Evolutionary conservation across 495 filamentous ascomycete species (phyloP), one percentile per base, ranked within the genome.

Genomic region (Penicillium canescens): DNA sequence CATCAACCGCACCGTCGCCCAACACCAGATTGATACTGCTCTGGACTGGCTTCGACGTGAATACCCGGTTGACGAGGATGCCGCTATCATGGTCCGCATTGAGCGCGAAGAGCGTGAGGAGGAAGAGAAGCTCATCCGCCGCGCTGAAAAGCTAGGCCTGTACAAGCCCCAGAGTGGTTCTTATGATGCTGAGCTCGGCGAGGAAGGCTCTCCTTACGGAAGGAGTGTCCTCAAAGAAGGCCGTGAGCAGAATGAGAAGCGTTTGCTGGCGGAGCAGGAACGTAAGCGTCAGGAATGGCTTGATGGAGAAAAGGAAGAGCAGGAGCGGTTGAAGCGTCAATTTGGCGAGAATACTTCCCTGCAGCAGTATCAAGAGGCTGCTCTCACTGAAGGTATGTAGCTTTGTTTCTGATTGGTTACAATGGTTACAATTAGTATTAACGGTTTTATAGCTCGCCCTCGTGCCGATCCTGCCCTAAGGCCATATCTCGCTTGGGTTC

Each of bases 41-140:
- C 70, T 96, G 45, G 62, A 73, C 41, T 95, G 88, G 70, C 78
- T 96, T 8, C 85, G 92, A 23, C 63, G 68, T 18, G 76, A 80
- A 24, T 80, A 87, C 33, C 85, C 87, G 0, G 71, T 96, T 5
- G 89, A 96, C 51, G 92, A 96, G 63, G 79, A 92, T 54, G 80
- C 76, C 6, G 81, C 81, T 0, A 82, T 84, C 6, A 52, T 91
- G 28, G 76, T 73, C 3, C 83, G 82, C 39, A 71, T 89, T 31
- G 87, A 89, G 55, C 72, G 69, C 37, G 84, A 86, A 61, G 74
- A 82, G 24, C 58, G 53, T 7, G 64, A 72, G 44, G 67, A 67
- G 31, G 67, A 77, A 35, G 61, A 76, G 53, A 67, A 76, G 43
- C 58, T 79, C 5, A 56, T 78, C 21, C 70, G 74, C 4, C 70